phyloP scores from a whole-genome alignment of 192 early-diverging fungal species.

The Mortierella alpina region DNA sequence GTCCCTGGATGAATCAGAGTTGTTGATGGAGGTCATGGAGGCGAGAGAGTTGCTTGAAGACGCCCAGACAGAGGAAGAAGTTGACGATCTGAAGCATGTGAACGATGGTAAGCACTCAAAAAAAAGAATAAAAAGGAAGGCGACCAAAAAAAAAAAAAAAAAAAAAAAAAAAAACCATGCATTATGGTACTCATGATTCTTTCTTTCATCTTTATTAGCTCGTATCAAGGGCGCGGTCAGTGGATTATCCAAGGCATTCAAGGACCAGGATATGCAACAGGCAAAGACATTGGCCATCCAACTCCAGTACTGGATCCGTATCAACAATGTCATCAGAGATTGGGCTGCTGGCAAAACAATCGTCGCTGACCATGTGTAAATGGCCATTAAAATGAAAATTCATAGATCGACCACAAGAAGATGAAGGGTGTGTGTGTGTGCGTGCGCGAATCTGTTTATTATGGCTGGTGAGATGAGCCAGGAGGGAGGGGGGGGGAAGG shows the following conservation, averaged over 20 bases:
- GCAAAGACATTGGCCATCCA: constrained; percentile 73
- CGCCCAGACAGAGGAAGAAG: constrained; percentile 69
- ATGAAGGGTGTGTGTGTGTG: neutral
- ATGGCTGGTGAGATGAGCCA: too few species aligned
- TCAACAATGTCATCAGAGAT: constrained; percentile 61
- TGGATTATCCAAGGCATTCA: constrained; percentile 67
- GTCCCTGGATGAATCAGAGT: constrained; percentile 69
- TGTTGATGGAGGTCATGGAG: constrained; percentile 90
- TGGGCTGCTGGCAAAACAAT: constrained; percentile 66
- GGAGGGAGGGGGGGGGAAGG: neutral
- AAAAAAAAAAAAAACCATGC: neutral
- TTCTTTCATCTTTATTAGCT: constrained; percentile 40
- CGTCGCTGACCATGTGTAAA: constrained; percentile 61
- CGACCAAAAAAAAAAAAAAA: too few species aligned
- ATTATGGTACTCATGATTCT: neutral
- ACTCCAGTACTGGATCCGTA: constrained; percentile 82
- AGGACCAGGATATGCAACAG: constrained; percentile 54
- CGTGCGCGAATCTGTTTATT: too few species aligned
- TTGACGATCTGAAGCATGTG: constrained; percentile 64
- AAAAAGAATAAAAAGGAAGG: neutral
- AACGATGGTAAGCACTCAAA: constrained; percentile 65
- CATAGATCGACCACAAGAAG: neutral
- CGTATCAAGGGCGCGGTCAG: constrained; percentile 59
- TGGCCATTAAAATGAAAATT: neutral
- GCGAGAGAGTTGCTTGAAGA: constrained; percentile 80